A percentile compares a stretch with the other conserved stretches of the same genome.
Conservation (phyloP, 129 eudicot genomes). For the Artemisia annua region DNA sequence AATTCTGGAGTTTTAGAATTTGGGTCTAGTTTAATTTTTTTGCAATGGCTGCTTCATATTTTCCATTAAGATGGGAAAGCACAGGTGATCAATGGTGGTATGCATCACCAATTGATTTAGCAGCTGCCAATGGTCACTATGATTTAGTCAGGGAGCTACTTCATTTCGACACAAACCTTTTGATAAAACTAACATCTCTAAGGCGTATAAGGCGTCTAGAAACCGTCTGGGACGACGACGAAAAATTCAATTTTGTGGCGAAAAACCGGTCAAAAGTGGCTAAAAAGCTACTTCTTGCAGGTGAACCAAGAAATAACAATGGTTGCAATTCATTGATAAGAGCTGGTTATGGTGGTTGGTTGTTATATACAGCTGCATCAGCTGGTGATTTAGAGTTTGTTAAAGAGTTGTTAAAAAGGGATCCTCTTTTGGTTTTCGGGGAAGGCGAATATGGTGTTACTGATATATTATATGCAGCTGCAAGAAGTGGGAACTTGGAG, state of each 20-base stretch:
- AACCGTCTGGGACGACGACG: slow-evolving; percentile 87
- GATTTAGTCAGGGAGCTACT: slow-evolving; percentile 80
- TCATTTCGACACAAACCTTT: slow-evolving; percentile 72
- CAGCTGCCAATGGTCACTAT: slow-evolving; percentile 88
- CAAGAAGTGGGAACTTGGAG: slow-evolving; percentile 71
- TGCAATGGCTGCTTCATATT: slow-evolving; percentile 45
- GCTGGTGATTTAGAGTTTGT: slow-evolving; percentile 91
- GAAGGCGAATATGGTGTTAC: slow-evolving; percentile 91
- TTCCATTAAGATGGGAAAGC: slow-evolving; percentile 92
- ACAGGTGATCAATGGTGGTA: slow-evolving; percentile 99
- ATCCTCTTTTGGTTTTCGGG: slow-evolving; percentile 69
- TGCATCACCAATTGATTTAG: slow-evolving; percentile 84
- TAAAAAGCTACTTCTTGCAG: slow-evolving; percentile 49
- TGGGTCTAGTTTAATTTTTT: background rate
- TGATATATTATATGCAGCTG: slow-evolving; percentile 86
- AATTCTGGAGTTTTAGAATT: slow-evolving; percentile 1
- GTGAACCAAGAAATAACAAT: slow-evolving; percentile 49
- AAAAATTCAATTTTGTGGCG: slow-evolving; percentile 50
- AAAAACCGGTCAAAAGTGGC: slow-evolving; percentile 71
- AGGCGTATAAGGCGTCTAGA: slow-evolving; percentile 81
- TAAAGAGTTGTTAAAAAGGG: slow-evolving; percentile 51
- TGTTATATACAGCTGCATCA: slow-evolving; percentile 88
- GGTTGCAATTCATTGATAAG: slow-evolving; percentile 64
- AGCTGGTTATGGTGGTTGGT: slow-evolving; percentile 98
- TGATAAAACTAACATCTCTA: slow-evolving; percentile 79